These are phyloP conservation scores for Coemansia sp. DNA, from an alignment of 192 early-diverging fungal genomes.

Conservation along the genomic window DNA sequence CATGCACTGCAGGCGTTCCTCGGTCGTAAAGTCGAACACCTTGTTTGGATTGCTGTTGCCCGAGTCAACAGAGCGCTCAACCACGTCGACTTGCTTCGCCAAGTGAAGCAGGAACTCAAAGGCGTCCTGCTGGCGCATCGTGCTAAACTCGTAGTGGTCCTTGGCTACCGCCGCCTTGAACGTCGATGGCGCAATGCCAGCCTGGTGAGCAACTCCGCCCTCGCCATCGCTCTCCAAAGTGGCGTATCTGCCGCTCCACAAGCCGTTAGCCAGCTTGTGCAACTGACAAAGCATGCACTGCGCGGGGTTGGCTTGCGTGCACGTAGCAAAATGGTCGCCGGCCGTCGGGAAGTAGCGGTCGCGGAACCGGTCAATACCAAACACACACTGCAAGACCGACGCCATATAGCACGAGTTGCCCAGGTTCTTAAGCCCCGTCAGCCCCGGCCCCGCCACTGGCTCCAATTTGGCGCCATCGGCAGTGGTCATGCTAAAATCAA, in stretches of 20 bases:
- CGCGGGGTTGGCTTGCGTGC: conserved; percentile 56
- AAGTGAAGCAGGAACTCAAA: conserved; percentile 90
- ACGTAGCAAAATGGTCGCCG: conserved; percentile 36
- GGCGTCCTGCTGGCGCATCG: conserved; percentile 98
- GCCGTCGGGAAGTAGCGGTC: conserved; percentile 59
- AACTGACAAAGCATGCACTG: conserved; percentile 88
- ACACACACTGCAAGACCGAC: conserved; percentile 88
- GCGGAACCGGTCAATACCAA: conserved; percentile 72
- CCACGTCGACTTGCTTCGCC: conserved; percentile 69
- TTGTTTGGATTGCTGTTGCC: conserved; percentile 68
- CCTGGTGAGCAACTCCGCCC: conserved; percentile 59
- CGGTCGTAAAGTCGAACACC: conserved; percentile 74
- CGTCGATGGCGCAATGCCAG: conserved; percentile 86
- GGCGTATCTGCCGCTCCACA: conserved; percentile 86
- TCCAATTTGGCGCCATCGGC: conserved; percentile 86
- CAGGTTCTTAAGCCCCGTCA: conserved; percentile 90
- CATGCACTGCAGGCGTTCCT: conserved; percentile 86
- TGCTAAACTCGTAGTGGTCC: conserved; percentile 91
- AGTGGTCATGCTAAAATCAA: conserved; percentile 97
- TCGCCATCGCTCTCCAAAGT: conserved; percentile 38
- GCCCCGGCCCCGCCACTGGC: conserved; percentile 84
- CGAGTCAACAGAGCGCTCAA: conserved; percentile 62
- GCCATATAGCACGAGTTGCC: conserved; percentile 99
- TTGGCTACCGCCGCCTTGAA: conserved; percentile 87
- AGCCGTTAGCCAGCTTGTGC: conserved; percentile 86